phyloP scores from a whole-genome alignment of 148 eudicot species.

The Dianthus caryophyllus region DNA sequence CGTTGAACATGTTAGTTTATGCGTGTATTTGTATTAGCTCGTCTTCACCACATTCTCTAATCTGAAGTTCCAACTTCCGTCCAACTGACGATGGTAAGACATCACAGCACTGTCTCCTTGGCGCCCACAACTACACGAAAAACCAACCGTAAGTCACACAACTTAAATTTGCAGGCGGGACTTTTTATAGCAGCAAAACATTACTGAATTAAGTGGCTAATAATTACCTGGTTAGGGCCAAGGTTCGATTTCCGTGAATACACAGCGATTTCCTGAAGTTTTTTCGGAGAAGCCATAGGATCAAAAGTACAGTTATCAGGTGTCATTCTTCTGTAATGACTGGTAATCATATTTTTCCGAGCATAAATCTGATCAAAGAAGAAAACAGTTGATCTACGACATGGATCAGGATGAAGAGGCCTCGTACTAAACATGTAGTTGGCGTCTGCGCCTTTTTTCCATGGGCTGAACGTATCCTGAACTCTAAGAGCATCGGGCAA shows the following conservation, averaged over 20 bases:
- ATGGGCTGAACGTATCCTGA: slow-evolving; percentile 46
- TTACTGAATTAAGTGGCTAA: too few relatives aligned
- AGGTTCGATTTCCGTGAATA: slow-evolving; percentile 41
- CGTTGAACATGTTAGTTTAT: neutral
- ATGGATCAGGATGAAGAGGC: slow-evolving; percentile 41
- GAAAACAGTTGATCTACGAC: slow-evolving; percentile 54
- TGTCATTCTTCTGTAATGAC: slow-evolving; percentile 37
- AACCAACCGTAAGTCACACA: too few relatives aligned
- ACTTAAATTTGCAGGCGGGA: too few relatives aligned
- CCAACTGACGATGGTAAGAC: slow-evolving; percentile 33
- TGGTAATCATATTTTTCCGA: slow-evolving; percentile 18
- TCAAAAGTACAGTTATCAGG: slow-evolving; percentile 51
- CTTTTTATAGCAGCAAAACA: neutral
- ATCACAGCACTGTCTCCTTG: slow-evolving; percentile 77
- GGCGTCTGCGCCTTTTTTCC: slow-evolving; percentile 29
- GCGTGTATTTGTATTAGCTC: slow-evolving; percentile 46
- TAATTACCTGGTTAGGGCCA: slow-evolving; percentile 47
- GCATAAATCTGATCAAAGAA: slow-evolving; percentile 36
- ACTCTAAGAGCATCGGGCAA: slow-evolving; percentile 42
- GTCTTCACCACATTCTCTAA: slow-evolving; percentile 61
- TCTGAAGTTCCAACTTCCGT: slow-evolving; percentile 34
- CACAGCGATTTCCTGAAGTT: slow-evolving; percentile 46
- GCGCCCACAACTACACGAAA: slow-evolving; percentile 49
- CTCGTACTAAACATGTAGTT: slow-evolving; percentile 32
- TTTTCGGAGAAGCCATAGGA: slow-evolving; percentile 48